Conservation (phyloP, 2,329 filamentous ascomycete genomes). For the Phyllosticta citribraziliensis region DNA sequence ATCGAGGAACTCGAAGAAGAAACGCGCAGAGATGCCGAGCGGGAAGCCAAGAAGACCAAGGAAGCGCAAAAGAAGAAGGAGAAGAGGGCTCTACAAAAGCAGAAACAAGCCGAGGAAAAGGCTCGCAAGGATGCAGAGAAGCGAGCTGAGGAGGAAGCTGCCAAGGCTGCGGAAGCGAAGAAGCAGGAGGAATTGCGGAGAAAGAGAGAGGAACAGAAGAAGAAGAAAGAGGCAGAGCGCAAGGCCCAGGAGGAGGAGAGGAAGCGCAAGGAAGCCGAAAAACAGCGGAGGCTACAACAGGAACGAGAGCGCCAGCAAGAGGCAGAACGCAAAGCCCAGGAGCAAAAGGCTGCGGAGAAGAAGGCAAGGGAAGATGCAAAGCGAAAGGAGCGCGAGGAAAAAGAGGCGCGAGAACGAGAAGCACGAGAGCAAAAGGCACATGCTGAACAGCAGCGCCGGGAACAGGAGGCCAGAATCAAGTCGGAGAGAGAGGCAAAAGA, state of each 20-base stretch:
- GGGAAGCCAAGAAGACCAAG: constrained; percentile 85
- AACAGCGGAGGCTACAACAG: constrained; percentile 66
- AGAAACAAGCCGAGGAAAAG: constrained; percentile 82
- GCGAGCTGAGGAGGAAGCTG: constrained; percentile 73
- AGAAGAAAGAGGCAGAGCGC: constrained; percentile 82
- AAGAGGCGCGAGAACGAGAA: constrained; percentile 60
- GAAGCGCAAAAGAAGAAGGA: constrained; percentile 95
- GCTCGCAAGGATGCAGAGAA: constrained; percentile 80
- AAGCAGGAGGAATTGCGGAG: constrained; percentile 69
- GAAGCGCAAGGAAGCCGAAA: constrained; percentile 74
- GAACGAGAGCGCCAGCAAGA: constrained; percentile 81
- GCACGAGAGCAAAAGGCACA: constrained; percentile 56
- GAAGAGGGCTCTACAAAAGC: constrained; percentile 81
- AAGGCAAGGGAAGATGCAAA: constrained; percentile 61
- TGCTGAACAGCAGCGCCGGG: constrained; percentile 47
- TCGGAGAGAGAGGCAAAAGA: constrained; percentile 31
- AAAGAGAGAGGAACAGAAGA: constrained; percentile 81
- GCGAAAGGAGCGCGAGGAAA: constrained; percentile 64
- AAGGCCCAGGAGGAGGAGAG: constrained; percentile 86
- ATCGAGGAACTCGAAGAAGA: constrained; percentile 89
- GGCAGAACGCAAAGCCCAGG: constrained; percentile 70
- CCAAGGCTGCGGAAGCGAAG: constrained; percentile 65
- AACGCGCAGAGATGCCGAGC: constrained; percentile 61
- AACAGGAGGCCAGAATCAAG: constrained; percentile 48
- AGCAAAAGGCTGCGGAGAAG: constrained; percentile 72